These are phyloP conservation scores for Acrocalymma vagum DNA, from an alignment of 2,329 filamentous ascomycete genomes.

Conservation along the genomic window DNA sequence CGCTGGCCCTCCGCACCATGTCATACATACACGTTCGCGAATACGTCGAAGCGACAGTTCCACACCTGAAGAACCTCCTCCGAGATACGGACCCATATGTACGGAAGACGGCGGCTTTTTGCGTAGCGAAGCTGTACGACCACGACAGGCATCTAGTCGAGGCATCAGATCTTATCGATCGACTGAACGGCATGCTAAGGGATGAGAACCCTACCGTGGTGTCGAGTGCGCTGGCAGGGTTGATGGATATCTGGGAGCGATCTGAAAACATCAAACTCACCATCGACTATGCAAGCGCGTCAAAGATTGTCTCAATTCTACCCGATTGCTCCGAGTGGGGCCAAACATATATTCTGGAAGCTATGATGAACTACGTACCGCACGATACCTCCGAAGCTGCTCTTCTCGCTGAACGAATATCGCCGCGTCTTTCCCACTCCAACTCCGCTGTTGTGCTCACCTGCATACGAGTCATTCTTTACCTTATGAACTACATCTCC, in stretches of 20 bases:
- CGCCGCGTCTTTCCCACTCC: constrained; percentile 94
- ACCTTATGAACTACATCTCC: constrained; percentile 98
- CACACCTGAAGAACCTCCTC: constrained; percentile 82
- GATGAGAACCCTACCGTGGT: constrained; percentile 99
- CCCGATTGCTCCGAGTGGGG: constrained; percentile 99
- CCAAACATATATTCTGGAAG: constrained; percentile 97
- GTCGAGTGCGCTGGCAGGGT: constrained; percentile 85
- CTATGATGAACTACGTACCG: constrained; percentile 96
- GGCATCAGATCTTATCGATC: constrained; percentile 88
- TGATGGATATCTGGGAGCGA: constrained; percentile 98
- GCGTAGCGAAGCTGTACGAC: constrained; percentile 96
- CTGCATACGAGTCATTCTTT: constrained; percentile 94
- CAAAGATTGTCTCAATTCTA: constrained; percentile 96
- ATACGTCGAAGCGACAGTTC: constrained; percentile 90
- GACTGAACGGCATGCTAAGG: constrained; percentile 85
- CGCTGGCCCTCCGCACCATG: constrained; percentile 91
- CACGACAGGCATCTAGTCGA: constrained; percentile 93
- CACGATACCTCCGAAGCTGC: constrained; percentile 89
- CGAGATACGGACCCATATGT: constrained; percentile 93
- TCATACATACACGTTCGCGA: constrained; percentile 97
- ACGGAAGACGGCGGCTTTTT: constrained; percentile 95
- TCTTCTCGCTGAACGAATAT: constrained; percentile 89
- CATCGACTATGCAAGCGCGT: constrained; percentile 96
- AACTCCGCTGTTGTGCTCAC: constrained; percentile 97
- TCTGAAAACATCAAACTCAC: constrained; percentile 98